phyloP scores from a whole-genome alignment of 768 basidiomycete species.

The Hemileccinum impolitum region DNA sequence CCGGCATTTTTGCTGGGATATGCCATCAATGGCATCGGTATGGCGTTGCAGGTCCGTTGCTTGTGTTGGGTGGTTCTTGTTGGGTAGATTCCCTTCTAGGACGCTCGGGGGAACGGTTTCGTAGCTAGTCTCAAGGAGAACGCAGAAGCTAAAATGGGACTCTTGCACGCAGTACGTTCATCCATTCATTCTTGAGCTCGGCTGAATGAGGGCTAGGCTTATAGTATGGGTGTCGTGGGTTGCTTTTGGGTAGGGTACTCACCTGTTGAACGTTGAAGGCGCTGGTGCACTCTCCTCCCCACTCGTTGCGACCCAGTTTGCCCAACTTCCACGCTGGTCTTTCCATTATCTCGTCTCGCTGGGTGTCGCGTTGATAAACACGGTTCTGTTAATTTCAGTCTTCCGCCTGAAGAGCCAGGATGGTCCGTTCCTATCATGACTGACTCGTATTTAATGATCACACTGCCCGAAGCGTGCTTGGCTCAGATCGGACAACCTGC shows the following conservation, averaged over 20 bases:
- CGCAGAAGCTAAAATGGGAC: slow-evolving; percentile 38
- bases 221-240: slow-evolving; percentile 27
- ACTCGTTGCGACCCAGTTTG: slow-evolving; percentile 78
- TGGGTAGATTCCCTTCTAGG: slow-evolving; percentile 22
- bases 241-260: slow-evolving; percentile 3
- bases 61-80: background rate
- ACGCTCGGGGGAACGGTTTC: slow-evolving; percentile 48
- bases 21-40: slow-evolving; percentile 41
- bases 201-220: slow-evolving; percentile 19
- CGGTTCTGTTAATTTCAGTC: slow-evolving; percentile 46
- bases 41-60: slow-evolving; percentile 43
- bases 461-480: slow-evolving; percentile 44
- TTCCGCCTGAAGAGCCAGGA: slow-evolving; percentile 74
- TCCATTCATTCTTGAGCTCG: slow-evolving; percentile 23
- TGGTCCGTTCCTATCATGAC: slow-evolving; percentile 39
- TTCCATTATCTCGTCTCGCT: slow-evolving; percentile 75
- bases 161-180: slow-evolving; percentile 38
- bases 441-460: slow-evolving; percentile 1
- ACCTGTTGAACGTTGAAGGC: slow-evolving; percentile 37
- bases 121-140: slow-evolving; percentile 39
- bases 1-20: slow-evolving; percentile 43
- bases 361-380: slow-evolving; percentile 59
- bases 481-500: slow-evolving; percentile 48
- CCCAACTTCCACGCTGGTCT: slow-evolving; percentile 63
- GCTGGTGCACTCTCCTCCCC: slow-evolving; percentile 67